Conservation (phyloP, 768 basidiomycete genomes). For the Pleurotus salmoneostramineus region DNA sequence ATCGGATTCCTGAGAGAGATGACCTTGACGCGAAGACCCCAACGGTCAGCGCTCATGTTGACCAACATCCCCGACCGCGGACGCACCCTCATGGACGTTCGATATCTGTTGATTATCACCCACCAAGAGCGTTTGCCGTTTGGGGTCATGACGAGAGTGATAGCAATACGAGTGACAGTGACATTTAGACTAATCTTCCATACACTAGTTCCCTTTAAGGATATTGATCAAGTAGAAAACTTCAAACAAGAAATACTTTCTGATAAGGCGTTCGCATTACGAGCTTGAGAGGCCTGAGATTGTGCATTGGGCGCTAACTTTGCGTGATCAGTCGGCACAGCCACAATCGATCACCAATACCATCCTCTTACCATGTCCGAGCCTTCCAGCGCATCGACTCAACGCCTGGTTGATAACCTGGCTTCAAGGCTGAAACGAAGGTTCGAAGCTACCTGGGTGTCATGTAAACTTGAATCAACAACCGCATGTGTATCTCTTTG, state of each 20-base stretch:
- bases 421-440: constrained; percentile 69
- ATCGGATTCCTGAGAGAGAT: constrained; percentile 55
- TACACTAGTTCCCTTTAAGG: background rate
- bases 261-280: too few relatives aligned
- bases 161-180: constrained; percentile 76
- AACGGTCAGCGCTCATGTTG: constrained; percentile 37
- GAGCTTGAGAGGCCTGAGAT: too few relatives aligned
- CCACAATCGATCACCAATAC: background rate
- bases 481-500: constrained; percentile 12
- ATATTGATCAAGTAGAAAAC: too few relatives aligned
- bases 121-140: constrained; percentile 70
- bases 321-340: too few relatives aligned
- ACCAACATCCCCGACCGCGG: constrained; percentile 19
- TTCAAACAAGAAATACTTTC: too few relatives aligned
- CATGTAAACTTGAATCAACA: constrained; percentile 9
- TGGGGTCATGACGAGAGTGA: constrained; percentile 90
- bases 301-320: too few relatives aligned
- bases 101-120: constrained; percentile 33
- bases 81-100: constrained; percentile 30
- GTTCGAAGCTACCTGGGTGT: constrained; percentile 36
- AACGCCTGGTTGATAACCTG: constrained; percentile 63
- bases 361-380: constrained; percentile 4
- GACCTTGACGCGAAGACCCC: constrained; percentile 62
- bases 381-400: constrained; percentile 28
- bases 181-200: constrained; percentile 17